phyloP scores from a whole-genome alignment of 768 basidiomycete species.

The Rhizopogon roseolus region DNA sequence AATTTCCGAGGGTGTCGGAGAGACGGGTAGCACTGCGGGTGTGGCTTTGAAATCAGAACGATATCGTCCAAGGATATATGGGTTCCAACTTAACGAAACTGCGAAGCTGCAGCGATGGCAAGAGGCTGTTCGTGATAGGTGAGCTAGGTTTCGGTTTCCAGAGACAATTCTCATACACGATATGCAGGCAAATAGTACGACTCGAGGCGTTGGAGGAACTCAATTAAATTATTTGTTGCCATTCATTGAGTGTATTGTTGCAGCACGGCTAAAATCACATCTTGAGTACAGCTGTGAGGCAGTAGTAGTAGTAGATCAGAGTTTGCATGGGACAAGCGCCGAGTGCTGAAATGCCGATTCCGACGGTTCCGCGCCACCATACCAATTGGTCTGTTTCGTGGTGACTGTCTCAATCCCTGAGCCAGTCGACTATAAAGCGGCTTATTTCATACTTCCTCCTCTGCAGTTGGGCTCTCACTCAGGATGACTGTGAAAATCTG shows the following conservation, averaged over 20 bases:
- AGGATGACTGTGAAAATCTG: slow-evolving; percentile 1
- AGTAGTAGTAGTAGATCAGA: no score
- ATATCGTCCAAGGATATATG: slow-evolving; percentile 92
- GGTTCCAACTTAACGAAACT: slow-evolving; percentile 92
- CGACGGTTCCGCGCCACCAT: no score
- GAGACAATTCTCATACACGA: slow-evolving; percentile 4
- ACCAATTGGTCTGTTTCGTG: no score
- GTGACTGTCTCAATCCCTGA: no score
- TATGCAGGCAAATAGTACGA: slow-evolving; percentile 40
- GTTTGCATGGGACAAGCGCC: no score
- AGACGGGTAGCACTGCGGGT: slow-evolving; percentile 69
- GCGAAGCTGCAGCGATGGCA: slow-evolving; percentile 96
- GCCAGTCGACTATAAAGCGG: no score
- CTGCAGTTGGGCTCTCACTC: neutral
- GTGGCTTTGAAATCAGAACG: slow-evolving; percentile 88
- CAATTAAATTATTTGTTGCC: slow-evolving; percentile 5
- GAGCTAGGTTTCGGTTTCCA: slow-evolving; percentile 2
- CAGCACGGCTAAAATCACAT: slow-evolving; percentile 1
- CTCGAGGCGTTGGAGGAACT: slow-evolving; percentile 42
- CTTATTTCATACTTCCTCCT: neutral
- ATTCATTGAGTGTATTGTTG: neutral
- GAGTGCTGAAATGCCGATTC: no score
- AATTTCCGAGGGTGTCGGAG: slow-evolving; percentile 52
- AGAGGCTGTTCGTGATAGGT: slow-evolving; percentile 87
- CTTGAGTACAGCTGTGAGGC: neutral